phyloP scores from a whole-genome alignment of 345 rosid genomes.

The Melaleuca alternifolia region DNA sequence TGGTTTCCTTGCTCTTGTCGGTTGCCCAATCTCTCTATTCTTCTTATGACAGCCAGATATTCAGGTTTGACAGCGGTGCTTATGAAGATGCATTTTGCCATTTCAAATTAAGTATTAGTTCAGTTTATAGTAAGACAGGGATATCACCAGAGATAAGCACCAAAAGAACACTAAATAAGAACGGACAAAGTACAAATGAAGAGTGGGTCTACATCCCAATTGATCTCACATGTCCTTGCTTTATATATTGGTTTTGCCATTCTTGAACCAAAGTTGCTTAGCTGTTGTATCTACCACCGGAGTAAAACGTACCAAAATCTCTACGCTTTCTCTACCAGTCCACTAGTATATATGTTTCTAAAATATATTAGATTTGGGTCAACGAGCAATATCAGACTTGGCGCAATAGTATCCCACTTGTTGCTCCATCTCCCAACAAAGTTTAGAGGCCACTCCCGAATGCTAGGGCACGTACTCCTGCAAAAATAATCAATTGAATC shows the following conservation, averaged over 20 bases:
- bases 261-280: neutral
- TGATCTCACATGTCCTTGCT: neutral
- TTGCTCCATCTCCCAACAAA: conserved; percentile 62
- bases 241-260: neutral
- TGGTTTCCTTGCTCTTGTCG: neutral
- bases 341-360: neutral
- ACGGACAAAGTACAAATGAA: neutral
- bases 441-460: conserved; percentile 33
- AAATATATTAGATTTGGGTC: conserved; percentile 3
- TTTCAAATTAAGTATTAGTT: neutral
- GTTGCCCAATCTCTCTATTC: neutral
- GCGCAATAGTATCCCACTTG: conserved; percentile 33
- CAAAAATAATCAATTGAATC: neutral
- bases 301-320: neutral
- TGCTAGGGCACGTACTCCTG: conserved; percentile 55
- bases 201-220: neutral
- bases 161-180: neutral
- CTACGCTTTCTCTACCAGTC: neutral
- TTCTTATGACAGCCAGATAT: neutral
- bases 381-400: conserved; percentile 45
- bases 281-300: neutral
- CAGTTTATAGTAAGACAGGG: neutral
- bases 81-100: neutral
- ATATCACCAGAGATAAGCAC: neutral
- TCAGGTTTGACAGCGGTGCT: neutral